Evolutionary conservation across 2,329 filamentous ascomycete species (phyloP).

Genomic region (Aurifilum marmelostoma): DNA sequence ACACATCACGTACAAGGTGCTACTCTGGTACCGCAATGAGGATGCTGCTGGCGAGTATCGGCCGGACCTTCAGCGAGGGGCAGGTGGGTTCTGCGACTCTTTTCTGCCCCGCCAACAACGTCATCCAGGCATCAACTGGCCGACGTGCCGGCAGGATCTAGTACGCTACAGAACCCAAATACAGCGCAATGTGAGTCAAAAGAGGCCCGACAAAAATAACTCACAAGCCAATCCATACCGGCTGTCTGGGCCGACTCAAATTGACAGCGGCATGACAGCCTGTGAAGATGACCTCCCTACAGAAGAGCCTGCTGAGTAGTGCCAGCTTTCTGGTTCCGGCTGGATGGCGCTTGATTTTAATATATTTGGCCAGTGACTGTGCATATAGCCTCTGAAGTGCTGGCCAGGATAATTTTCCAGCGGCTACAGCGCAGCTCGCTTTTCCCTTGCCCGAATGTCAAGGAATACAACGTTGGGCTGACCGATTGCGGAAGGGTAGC

Average conservation of each 20-base stretch:
- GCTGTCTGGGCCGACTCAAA: not conserved
- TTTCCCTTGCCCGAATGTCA: too few species aligned
- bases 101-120: constrained; percentile 19
- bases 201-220: constrained; percentile 1
- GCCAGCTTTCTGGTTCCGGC: not conserved
- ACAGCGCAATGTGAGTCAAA: not conserved
- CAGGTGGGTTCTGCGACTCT: constrained; percentile 4
- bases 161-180: not conserved
- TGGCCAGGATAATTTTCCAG: not conserved
- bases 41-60: constrained; percentile 9
- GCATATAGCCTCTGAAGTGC: not conserved
- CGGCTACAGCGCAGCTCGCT: constrained; percentile 1
- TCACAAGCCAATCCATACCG: not conserved
- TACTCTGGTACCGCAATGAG: not conserved
- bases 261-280: not conserved
- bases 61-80: constrained; percentile 15
- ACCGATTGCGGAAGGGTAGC: not conserved
- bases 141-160: constrained; percentile 6
- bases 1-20: not conserved
- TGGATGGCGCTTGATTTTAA: not conserved
- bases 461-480: not conserved
- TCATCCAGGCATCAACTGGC: constrained; percentile 5
- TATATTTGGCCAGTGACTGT: not conserved
- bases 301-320: not conserved
- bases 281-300: not conserved